phyloP scores from a whole-genome alignment of 2,329 filamentous ascomycete genomes.

The Pseudogymnoascus sp. region DNA sequence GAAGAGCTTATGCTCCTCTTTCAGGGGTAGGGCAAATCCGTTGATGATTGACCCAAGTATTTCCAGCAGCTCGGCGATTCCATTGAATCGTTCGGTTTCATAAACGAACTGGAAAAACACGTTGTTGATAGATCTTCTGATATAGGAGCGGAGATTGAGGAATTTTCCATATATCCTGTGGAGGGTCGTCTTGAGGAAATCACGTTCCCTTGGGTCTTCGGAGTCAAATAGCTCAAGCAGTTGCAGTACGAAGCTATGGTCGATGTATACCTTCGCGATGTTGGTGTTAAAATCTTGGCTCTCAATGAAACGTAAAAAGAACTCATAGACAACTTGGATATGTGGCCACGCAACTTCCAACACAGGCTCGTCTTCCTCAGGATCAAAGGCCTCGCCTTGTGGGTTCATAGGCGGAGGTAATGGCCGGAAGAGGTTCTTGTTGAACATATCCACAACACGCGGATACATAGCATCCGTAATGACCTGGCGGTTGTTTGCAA shows the following conservation, averaged over 20 bases:
- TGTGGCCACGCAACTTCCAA: conserved; percentile 98
- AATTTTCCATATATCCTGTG: conserved; percentile 99
- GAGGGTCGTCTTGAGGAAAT: conserved; percentile 95
- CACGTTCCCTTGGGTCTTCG: conserved; percentile 89
- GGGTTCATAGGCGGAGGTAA: conserved; percentile 97
- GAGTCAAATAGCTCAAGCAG: conserved; percentile 97
- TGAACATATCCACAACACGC: conserved; percentile 97
- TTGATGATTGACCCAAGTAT: conserved; percentile 99
- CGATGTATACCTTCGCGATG: conserved; percentile 97
- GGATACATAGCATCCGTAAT: conserved; percentile 99
- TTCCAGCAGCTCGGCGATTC: conserved; percentile 91
- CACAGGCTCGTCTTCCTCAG: conserved; percentile 96
- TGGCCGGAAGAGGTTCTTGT: conserved; percentile 94
- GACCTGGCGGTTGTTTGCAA: conserved; percentile 95
- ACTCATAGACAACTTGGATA: conserved; percentile 98
- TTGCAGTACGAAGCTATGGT: conserved; percentile 94
- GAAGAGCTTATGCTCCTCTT: conserved; percentile 98
- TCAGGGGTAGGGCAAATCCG: conserved; percentile 89
- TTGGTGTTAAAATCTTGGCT: conserved; percentile 99
- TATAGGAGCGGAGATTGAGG: conserved; percentile 93
- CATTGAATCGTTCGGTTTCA: conserved; percentile 97
- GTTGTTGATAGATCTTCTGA: conserved; percentile 97
- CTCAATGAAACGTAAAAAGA: conserved; percentile 97
- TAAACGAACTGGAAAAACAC: conserved; percentile 99
- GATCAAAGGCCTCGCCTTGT: conserved; percentile 95